phyloP scores from a whole-genome alignment of 2,329 filamentous ascomycete species.

The Ceratocystis cacaofunesta region DNA sequence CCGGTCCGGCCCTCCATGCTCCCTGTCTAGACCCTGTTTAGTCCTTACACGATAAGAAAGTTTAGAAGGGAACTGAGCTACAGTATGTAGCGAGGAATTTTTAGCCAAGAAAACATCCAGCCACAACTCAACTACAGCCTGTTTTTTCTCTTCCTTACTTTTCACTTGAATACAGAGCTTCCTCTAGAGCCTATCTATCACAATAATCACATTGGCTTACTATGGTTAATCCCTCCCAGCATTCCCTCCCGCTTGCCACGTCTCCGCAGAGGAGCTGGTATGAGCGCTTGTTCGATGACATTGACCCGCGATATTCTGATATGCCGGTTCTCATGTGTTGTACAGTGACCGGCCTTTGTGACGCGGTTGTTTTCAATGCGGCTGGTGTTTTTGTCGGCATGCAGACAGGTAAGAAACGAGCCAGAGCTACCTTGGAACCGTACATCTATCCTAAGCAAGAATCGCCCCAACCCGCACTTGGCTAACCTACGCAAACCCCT shows the following conservation, averaged over 20 bases:
- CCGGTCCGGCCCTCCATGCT: background rate
- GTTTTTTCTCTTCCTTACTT: background rate
- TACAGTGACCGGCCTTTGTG: constrained; percentile 28
- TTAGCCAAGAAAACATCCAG: too few species aligned
- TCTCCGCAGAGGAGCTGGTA: constrained; percentile 2
- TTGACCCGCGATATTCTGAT: constrained; percentile 20
- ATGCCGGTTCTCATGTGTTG: constrained; percentile 28
- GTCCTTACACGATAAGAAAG: background rate
- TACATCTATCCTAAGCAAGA: too few species aligned
- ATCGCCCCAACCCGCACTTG: too few species aligned
- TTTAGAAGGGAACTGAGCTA: background rate
- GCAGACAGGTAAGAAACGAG: constrained; percentile 24
- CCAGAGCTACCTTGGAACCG: background rate
- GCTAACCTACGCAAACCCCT: too few species aligned
- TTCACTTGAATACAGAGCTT: background rate
- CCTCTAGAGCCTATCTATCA: background rate
- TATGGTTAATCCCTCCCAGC: background rate
- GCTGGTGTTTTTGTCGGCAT: constrained; percentile 28
- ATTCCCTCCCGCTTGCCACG: background rate
- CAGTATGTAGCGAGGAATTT: too few species aligned
- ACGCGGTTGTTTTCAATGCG: constrained; percentile 29
- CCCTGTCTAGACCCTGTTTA: background rate
- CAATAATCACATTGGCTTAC: background rate
- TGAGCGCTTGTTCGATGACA: constrained; percentile 9
- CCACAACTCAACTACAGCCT: background rate